Percentiles rank a stretch among this genome's conserved stretches.
Evolutionary conservation across 805 yeast genomes (phyloP).

Genomic region (Wickerhamiella kurtzmanii): DNA sequence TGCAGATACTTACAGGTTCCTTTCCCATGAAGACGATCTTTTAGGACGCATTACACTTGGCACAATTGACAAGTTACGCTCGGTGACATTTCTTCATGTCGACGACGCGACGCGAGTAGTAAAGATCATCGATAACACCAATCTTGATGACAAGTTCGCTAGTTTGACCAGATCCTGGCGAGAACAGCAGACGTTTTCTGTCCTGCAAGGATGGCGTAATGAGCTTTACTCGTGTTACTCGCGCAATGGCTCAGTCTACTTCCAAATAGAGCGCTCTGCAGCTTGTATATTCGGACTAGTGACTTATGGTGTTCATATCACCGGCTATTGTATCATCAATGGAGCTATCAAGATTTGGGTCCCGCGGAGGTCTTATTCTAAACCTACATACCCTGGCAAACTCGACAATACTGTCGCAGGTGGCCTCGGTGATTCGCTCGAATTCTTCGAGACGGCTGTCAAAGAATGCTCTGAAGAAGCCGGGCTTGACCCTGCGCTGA

Average conservation of each 20-base stretch:
- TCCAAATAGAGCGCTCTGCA: slow-evolving; percentile 66
- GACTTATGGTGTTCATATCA: slow-evolving; percentile 81
- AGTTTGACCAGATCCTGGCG: slow-evolving; percentile 19
- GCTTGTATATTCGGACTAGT: slow-evolving; percentile 72
- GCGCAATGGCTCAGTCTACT: slow-evolving; percentile 42
- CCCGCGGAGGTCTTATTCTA: slow-evolving; percentile 63
- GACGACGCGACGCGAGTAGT: slow-evolving; percentile 2
- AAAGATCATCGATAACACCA: slow-evolving; percentile 2
- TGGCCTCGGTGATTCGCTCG: slow-evolving; percentile 74
- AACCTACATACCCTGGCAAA: slow-evolving; percentile 82
- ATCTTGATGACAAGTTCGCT: slow-evolving; percentile 10
- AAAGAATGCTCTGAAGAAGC: slow-evolving; percentile 92
- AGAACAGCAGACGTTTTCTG: slow-evolving; percentile 15
- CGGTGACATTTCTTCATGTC: slow-evolving; percentile 6
- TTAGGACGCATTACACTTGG: slow-evolving; percentile 15
- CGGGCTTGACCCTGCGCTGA: slow-evolving; percentile 45
- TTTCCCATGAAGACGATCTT: slow-evolving; percentile 23
- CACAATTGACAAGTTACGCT: slow-evolving; percentile 7
- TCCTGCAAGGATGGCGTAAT: slow-evolving; percentile 54
- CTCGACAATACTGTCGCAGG: slow-evolving; percentile 93
- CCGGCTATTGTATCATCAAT: slow-evolving; percentile 40
- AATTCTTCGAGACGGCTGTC: slow-evolving; percentile 57
- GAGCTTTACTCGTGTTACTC: slow-evolving; percentile 67
- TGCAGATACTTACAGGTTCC: slow-evolving; percentile 18
- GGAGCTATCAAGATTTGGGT: slow-evolving; percentile 47